These are phyloP conservation scores for Ulmus americana DNA, from an alignment of 331 rosid species.

Conservation along the genomic window DNA sequence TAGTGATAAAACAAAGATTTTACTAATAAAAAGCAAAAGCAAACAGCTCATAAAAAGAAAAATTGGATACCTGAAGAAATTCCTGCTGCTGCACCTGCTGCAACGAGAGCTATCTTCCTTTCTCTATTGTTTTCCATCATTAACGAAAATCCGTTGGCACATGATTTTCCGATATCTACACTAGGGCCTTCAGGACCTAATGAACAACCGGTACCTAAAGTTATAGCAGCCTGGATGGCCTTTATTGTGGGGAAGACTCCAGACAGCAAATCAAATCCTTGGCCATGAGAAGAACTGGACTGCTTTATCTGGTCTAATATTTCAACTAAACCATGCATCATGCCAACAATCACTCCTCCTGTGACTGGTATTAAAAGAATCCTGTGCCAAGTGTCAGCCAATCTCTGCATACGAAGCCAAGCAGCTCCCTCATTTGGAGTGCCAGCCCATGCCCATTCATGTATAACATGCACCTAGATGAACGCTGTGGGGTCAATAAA, in stretches of 20 bases:
- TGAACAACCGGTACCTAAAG: constrained; percentile 90
- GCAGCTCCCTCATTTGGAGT: constrained; percentile 94
- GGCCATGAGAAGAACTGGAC: constrained; percentile 54
- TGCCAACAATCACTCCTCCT: constrained; percentile 86
- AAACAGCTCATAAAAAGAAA: constrained; percentile 12
- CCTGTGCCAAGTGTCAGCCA: constrained; percentile 88
- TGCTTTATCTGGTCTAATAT: constrained; percentile 75
- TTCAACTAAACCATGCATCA: constrained; percentile 93
- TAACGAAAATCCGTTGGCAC: constrained; percentile 79
- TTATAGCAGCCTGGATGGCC: constrained; percentile 86
- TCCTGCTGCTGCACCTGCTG: constrained; percentile 97
- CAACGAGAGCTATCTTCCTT: constrained; percentile 82
- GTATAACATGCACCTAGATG: constrained; percentile 72
- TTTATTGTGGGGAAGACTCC: constrained; percentile 73
- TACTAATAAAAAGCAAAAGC: constrained; percentile 2
- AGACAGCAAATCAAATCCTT: constrained; percentile 69
- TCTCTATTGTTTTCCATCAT: constrained; percentile 91
- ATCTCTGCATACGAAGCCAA: constrained; percentile 86
- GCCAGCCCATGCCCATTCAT: constrained; percentile 96
- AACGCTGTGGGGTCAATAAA: constrained; percentile 26
- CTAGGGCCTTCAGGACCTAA: constrained; percentile 99
- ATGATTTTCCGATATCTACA: constrained; percentile 91
- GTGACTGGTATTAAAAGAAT: constrained; percentile 79
- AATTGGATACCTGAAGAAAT: constrained; percentile 68
- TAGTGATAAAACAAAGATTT: constrained; percentile 11